These are phyloP conservation scores for Manihot esculenta DNA, from an alignment of 441 rosid species.

Conservation along the genomic window DNA sequence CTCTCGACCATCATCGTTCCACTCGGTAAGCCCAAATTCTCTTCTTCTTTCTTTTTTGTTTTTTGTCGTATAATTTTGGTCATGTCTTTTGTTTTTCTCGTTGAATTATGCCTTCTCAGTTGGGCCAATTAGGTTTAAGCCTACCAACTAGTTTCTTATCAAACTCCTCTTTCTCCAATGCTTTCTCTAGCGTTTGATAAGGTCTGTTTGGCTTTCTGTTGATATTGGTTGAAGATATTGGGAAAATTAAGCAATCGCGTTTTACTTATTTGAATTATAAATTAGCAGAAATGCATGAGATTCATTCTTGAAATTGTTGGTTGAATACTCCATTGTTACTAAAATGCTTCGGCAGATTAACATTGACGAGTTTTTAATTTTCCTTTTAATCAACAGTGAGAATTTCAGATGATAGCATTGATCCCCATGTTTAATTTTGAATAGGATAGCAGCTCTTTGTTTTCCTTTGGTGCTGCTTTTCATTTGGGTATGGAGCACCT, in stretches of 20 bases:
- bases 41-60: not conserved
- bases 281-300: not conserved
- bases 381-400: not conserved
- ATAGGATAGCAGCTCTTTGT: not conserved
- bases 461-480: not conserved
- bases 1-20: not conserved
- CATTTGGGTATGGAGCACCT: conserved; percentile 39
- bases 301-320: not conserved
- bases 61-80: not conserved
- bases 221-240: not conserved
- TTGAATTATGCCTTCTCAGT: not conserved
- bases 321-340: not conserved
- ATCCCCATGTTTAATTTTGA: not conserved
- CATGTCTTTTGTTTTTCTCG: not conserved
- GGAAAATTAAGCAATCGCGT: not conserved
- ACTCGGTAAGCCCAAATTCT: not conserved
- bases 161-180: not conserved
- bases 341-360: not conserved
- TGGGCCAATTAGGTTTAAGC: too few relatives aligned
- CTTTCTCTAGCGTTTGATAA: not conserved
- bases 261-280: not conserved
- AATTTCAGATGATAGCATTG: not conserved
- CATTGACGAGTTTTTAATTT: not conserved
- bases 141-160: too few relatives aligned
- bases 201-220: not conserved